Evolutionary conservation across 2,329 filamentous ascomycete species (phyloP).

Genomic region (Talaromyces rugulosus): DNA sequence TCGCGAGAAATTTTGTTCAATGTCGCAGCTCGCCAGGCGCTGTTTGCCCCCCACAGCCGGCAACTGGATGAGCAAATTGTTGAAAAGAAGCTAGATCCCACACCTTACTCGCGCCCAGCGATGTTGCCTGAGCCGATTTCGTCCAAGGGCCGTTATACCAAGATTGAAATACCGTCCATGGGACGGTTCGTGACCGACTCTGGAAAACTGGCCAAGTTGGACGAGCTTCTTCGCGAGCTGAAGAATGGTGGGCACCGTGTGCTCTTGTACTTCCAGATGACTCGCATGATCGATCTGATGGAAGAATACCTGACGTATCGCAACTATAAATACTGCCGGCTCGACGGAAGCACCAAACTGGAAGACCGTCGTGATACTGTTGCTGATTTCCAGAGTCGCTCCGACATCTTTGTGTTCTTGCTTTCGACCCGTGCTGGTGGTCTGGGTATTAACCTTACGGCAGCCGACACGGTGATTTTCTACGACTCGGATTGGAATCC

Average conservation of each 20-base stretch:
- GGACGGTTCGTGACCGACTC: conserved; percentile 95
- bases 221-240: conserved; percentile 79
- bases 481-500: conserved; percentile 99
- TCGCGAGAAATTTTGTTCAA: conserved; percentile 73
- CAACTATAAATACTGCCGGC: conserved; percentile 96
- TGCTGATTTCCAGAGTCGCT: conserved; percentile 88
- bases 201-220: conserved; percentile 88
- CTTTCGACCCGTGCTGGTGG: conserved; percentile 94
- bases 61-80: conserved; percentile 69
- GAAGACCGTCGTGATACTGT: conserved; percentile 97
- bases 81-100: conserved; percentile 63
- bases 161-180: conserved; percentile 94
- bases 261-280: conserved; percentile 99
- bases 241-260: conserved; percentile 93
- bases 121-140: conserved; percentile 76
- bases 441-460: conserved; percentile 94
- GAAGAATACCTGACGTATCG: conserved; percentile 98
- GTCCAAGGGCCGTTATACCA: conserved; percentile 78
- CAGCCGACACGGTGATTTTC: conserved; percentile 97
- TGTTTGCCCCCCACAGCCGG: conserved; percentile 62
- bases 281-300: conserved; percentile 98
- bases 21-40: conserved; percentile 63
- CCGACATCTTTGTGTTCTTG: conserved; percentile 95
- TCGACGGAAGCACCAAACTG: conserved; percentile 94
- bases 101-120: conserved; percentile 55